Percentiles rank a stretch among this genome's conserved stretches.
These are phyloP conservation scores for Coelastrella sp. DNA, from an alignment of 139 green algal species.

Conservation along the genomic window DNA sequence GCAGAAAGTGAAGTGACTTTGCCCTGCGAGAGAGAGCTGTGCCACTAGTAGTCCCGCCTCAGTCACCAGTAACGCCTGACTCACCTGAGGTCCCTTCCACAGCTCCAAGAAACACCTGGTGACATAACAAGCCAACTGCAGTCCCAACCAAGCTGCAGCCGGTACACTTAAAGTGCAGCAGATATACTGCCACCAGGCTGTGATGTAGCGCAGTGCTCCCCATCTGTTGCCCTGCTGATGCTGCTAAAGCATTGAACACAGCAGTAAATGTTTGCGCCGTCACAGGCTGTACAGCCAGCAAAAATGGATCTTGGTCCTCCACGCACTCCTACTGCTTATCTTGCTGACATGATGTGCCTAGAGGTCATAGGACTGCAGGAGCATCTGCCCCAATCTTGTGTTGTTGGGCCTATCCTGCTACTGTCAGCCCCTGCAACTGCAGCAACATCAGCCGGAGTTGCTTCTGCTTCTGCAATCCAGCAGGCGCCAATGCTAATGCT, in stretches of 20 bases:
- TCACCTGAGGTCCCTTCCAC: slow-evolving; percentile 12
- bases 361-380: background rate
- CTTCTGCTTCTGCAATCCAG: background rate
- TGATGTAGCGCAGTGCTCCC: background rate
- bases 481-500: background rate
- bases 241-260: background rate
- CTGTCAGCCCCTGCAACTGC: background rate
- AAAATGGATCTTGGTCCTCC: background rate
- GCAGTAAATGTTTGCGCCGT: no score
- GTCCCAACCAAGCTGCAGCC: slow-evolving; percentile 17
- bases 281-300: background rate
- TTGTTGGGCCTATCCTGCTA: background rate
- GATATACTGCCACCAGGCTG: no score
- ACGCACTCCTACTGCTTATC: background rate
- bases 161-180: background rate
- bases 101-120: slow-evolving; percentile 8
- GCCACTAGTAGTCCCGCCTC: background rate
- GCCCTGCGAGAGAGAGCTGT: slow-evolving; percentile 6
- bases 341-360: background rate
- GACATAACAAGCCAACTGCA: slow-evolving; percentile 24
- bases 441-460: background rate
- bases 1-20: no score
- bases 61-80: background rate
- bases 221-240: slow-evolving; percentile 5
- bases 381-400: background rate